phyloP scores from a whole-genome alignment of 768 basidiomycete species.

The Tylopilus sp. region DNA sequence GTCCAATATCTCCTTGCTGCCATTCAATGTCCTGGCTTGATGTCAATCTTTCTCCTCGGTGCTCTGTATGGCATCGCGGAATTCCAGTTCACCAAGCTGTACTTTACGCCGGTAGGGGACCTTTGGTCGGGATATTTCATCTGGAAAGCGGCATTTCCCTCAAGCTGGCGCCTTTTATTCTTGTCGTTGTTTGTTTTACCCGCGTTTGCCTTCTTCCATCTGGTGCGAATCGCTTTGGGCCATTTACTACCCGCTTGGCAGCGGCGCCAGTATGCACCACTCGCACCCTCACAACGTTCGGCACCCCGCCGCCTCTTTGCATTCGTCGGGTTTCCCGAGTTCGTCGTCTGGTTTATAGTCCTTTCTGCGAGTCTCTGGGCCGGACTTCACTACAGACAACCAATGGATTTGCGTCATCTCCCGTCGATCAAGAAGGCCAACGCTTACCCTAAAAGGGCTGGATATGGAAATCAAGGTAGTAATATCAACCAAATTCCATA shows the following conservation, averaged over 20 bases:
- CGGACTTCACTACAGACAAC: not conserved
- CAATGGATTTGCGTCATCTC: conserved; percentile 14
- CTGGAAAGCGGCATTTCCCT: conserved; percentile 19
- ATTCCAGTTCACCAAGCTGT: conserved; percentile 4
- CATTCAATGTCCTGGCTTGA: not conserved
- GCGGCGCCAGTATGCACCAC: not conserved
- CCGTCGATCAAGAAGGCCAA: conserved; percentile 14
- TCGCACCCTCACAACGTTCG: not conserved
- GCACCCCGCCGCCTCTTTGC: not conserved
- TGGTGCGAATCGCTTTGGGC: not conserved
- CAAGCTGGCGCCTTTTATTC: conserved; percentile 17
- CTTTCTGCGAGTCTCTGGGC: conserved; percentile 2
- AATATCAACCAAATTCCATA: no score
- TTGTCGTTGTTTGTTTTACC: conserved; percentile 14
- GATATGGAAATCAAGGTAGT: conserved; percentile 16
- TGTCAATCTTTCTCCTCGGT: not conserved
- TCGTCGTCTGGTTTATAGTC: conserved; percentile 6
- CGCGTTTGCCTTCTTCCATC: conserved; percentile 8
- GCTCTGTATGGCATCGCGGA: conserved; percentile 11
- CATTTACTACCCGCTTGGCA: not conserved
- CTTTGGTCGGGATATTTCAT: not conserved
- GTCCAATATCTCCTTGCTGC: not conserved
- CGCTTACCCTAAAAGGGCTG: conserved; percentile 8
- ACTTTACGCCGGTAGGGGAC: not conserved
- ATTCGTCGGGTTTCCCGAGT: not conserved